Evolutionary conservation across 345 rosid genomes (phyloP).

Genomic region (Geranium rotundifolium): DNA sequence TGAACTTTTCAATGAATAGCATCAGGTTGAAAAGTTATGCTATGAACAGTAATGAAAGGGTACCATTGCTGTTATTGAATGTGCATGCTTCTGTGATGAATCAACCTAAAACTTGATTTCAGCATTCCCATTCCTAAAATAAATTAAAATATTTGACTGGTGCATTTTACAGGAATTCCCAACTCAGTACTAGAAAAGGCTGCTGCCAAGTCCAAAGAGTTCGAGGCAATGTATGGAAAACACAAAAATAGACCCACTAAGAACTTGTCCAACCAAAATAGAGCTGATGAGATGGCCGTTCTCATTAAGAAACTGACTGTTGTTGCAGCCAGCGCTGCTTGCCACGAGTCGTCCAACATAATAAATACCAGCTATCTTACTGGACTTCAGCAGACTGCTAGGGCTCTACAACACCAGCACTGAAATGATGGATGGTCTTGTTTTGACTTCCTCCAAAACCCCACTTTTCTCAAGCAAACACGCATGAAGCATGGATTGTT

Average conservation of each 20-base stretch:
- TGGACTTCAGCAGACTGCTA: conserved; percentile 41
- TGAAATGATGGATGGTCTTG: conserved; percentile 4
- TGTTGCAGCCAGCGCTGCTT: conserved; percentile 7
- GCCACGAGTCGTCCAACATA: conserved; percentile 10
- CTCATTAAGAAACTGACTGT: conserved; percentile 31
- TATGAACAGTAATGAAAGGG: too few relatives aligned
- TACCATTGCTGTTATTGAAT: too few relatives aligned
- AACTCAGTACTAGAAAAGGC: conserved; percentile 54
- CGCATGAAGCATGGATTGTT: not conserved
- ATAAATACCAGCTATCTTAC: conserved; percentile 13
- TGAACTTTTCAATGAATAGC: too few relatives aligned
- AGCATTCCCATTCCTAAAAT: not conserved
- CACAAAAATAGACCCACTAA: conserved; percentile 14
- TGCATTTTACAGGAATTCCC: conserved; percentile 53
- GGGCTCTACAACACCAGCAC: conserved; percentile 25
- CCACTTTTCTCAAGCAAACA: conserved; percentile 1
- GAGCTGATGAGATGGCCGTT: conserved; percentile 15
- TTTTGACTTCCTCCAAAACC: conserved; percentile 5
- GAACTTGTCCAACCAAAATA: conserved; percentile 3
- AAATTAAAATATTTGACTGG: not conserved
- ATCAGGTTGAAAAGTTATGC: too few relatives aligned
- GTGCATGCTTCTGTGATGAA: too few relatives aligned
- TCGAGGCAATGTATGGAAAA: conserved; percentile 50
- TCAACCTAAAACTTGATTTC: not conserved
- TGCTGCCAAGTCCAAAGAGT: conserved; percentile 52